Evolutionary conservation across 129 eudicot genomes (phyloP).

Genomic region (Pseudognaphalium luteoalbum): DNA sequence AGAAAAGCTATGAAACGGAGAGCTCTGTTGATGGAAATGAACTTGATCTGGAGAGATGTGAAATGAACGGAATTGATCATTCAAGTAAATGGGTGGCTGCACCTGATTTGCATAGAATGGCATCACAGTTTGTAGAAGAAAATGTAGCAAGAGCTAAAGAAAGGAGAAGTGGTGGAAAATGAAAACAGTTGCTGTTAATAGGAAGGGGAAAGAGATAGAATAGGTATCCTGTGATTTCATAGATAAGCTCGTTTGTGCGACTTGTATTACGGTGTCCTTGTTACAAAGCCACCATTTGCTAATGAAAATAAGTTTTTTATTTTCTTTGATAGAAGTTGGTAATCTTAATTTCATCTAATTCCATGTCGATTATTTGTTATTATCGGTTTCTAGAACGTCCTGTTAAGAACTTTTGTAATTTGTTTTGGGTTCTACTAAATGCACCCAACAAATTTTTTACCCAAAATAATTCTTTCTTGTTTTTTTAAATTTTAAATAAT

Average conservation of each 20-base stretch:
- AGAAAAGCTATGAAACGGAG: conserved; percentile 40
- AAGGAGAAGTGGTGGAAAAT: conserved; percentile 11
- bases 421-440: too few relatives aligned
- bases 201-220: conserved; percentile 24
- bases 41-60: conserved; percentile 42
- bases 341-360: not conserved
- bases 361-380: not conserved
- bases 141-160: conserved; percentile 28
- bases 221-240: conserved; percentile 16
- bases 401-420: too few relatives aligned
- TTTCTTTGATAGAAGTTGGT: not conserved
- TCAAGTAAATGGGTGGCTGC: conserved; percentile 32
- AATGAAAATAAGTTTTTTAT: not conserved
- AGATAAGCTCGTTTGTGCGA: conserved; percentile 10
- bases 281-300: conserved; percentile 19
- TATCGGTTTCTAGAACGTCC: too few relatives aligned
- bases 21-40: conserved; percentile 34
- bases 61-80: conserved; percentile 29
- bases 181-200: conserved; percentile 12
- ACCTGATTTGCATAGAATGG: conserved; percentile 42
- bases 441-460: too few relatives aligned
- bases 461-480: too few relatives aligned
- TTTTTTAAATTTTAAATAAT: too few relatives aligned
- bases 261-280: conserved; percentile 16
- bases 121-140: conserved; percentile 36